Evolutionary conservation across 2,329 filamentous ascomycete genomes (phyloP).

Genomic region (Ambrosiella cleistominuta): DNA sequence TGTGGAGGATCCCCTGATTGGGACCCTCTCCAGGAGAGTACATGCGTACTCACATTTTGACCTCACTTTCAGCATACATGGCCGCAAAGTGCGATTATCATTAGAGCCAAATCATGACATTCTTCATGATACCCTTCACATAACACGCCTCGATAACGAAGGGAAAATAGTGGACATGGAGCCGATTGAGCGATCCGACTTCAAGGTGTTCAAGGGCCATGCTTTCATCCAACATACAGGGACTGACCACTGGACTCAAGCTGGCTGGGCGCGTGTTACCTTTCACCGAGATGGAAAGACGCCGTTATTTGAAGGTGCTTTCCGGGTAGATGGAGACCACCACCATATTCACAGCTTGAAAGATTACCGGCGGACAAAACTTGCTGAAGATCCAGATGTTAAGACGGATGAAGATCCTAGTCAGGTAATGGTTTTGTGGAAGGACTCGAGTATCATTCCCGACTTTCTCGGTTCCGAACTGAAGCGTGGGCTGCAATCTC

Average conservation of each 20-base stretch:
- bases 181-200: slow-evolving; percentile 49
- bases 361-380: slow-evolving; percentile 56
- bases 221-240: slow-evolving; percentile 49
- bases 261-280: slow-evolving; percentile 73
- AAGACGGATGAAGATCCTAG: slow-evolving; percentile 28
- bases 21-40: slow-evolving; percentile 61
- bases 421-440: slow-evolving; percentile 79
- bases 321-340: slow-evolving; percentile 61
- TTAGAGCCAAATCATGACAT: slow-evolving; percentile 88
- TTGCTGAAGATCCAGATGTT: slow-evolving; percentile 52
- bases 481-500: slow-evolving; percentile 33
- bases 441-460: slow-evolving; percentile 67
- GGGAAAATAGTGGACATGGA: slow-evolving; percentile 52
- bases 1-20: slow-evolving; percentile 58
- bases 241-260: slow-evolving; percentile 52
- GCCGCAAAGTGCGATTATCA: slow-evolving; percentile 56
- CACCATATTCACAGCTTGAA: slow-evolving; percentile 69
- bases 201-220: slow-evolving; percentile 71
- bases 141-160: slow-evolving; percentile 55
- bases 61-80: slow-evolving; percentile 59
- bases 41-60: slow-evolving; percentile 73
- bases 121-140: slow-evolving; percentile 53
- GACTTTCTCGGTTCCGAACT: slow-evolving; percentile 31
- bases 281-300: slow-evolving; percentile 56
- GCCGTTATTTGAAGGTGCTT: slow-evolving; percentile 81